phyloP scores from a whole-genome alignment of 2,329 filamentous ascomycete genomes.

The Aspergillus sp. region DNA sequence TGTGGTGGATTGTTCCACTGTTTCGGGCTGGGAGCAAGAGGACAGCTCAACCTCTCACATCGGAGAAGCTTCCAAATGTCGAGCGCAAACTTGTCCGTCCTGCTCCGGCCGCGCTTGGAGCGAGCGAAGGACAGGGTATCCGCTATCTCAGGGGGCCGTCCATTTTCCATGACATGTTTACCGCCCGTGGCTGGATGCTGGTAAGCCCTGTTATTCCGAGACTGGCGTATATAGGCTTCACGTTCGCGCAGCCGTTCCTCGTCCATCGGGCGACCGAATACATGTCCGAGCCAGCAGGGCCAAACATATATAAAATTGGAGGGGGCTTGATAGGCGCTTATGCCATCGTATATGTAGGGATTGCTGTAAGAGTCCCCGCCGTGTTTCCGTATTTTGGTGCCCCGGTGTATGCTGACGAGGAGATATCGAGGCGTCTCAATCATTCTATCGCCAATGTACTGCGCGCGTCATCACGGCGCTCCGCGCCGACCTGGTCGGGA shows the following conservation, averaged over 20 bases:
- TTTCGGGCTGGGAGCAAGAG: neutral
- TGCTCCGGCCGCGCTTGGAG: neutral
- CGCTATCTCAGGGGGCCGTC: neutral
- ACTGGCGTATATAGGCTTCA: neutral
- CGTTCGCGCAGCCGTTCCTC: neutral
- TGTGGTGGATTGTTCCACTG: neutral
- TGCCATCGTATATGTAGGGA: neutral
- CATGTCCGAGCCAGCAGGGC: neutral
- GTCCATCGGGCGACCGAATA: neutral
- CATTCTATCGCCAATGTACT: neutral
- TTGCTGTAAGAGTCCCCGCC: neutral
- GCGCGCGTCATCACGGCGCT: neutral
- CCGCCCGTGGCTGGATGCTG: neutral
- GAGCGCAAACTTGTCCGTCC: neutral
- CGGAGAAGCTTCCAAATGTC: neutral
- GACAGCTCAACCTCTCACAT: neutral
- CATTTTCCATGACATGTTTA: neutral
- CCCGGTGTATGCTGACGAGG: too few relatives aligned
- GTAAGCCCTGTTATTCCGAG: neutral
- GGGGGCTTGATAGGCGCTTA: neutral
- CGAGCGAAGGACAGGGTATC: too few relatives aligned
- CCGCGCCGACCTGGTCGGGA: neutral
- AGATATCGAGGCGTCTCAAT: neutral
- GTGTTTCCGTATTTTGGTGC: too few relatives aligned
- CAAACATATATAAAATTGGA: neutral